phyloP scores from a whole-genome alignment of 192 early-diverging fungal genomes.

The Backusella psychrophila region DNA sequence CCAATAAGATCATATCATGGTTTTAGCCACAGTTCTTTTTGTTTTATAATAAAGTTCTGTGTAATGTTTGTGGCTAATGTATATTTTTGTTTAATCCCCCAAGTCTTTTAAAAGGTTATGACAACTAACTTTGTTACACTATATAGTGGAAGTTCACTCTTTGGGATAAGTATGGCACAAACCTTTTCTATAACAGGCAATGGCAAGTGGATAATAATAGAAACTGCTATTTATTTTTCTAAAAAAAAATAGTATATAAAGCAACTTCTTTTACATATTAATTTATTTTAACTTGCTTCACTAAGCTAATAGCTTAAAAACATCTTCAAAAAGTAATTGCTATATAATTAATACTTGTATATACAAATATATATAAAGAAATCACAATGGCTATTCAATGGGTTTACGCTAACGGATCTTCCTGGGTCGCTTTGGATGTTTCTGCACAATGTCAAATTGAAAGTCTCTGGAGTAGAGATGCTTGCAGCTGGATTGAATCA shows the following conservation, averaged over 20 bases:
- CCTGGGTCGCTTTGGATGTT: constrained; percentile 2
- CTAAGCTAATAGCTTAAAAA: neutral
- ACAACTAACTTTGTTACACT: neutral
- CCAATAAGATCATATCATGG: neutral
- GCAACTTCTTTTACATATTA: neutral
- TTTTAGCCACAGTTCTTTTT: constrained; percentile 1
- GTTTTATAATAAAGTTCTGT: neutral
- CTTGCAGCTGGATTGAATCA: constrained; percentile 1
- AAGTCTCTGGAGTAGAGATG: neutral
- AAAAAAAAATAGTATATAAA: neutral
- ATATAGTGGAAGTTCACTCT: neutral
- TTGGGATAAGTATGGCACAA: neutral
- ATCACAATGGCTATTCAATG: neutral
- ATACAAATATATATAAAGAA: neutral
- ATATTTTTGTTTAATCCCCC: neutral
- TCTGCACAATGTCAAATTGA: neutral
- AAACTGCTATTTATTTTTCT: neutral
- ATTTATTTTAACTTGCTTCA: neutral
- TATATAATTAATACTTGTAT: neutral
- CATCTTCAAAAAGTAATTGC: neutral
- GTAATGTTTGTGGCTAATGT: constrained; percentile 1
- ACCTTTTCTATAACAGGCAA: neutral
- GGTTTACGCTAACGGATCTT: constrained; percentile 8
- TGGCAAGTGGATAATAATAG: neutral
- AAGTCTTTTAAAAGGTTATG: neutral